These are phyloP conservation scores for Suillus bovinus DNA, from an alignment of 768 basidiomycete genomes.

Conservation along the genomic window DNA sequence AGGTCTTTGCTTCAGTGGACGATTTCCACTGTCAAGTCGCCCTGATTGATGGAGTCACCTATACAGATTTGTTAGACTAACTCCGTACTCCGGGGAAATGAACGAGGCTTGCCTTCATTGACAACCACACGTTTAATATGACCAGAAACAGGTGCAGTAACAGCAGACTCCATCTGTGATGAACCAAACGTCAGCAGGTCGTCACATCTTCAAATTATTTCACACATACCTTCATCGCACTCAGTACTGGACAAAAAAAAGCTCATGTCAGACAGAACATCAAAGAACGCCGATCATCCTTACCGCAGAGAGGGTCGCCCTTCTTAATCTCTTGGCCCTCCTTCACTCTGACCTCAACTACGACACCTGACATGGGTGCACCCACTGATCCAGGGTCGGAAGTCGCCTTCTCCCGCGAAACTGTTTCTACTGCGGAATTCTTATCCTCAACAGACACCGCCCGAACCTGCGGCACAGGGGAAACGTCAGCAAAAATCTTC, in stretches of 20 bases:
- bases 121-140: conserved; percentile 94
- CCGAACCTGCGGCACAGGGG: conserved; percentile 60
- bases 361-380: conserved; percentile 97
- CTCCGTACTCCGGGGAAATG: not conserved
- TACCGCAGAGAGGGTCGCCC: conserved; percentile 92
- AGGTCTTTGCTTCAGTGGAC: conserved; percentile 48
- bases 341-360: conserved; percentile 96
- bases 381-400: conserved; percentile 96
- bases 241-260: conserved; percentile 59
- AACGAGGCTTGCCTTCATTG: conserved; percentile 62
- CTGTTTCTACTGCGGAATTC: conserved; percentile 94
- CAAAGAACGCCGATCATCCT: conserved; percentile 31
- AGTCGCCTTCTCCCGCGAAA: conserved; percentile 93
- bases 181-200: conserved; percentile 20
- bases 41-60: conserved; percentile 95
- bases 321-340: conserved; percentile 98
- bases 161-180: conserved; percentile 92
- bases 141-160: conserved; percentile 95
- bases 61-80: conserved; percentile 10
- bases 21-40: conserved; percentile 90
- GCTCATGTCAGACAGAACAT: conserved; percentile 20
- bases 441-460: conserved; percentile 96
- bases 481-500: conserved; percentile 20
- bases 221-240: conserved; percentile 84
- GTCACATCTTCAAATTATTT: not conserved